Conservation (phyloP, 305 asterid genomes). For the Euphrasia arctica region DNA sequence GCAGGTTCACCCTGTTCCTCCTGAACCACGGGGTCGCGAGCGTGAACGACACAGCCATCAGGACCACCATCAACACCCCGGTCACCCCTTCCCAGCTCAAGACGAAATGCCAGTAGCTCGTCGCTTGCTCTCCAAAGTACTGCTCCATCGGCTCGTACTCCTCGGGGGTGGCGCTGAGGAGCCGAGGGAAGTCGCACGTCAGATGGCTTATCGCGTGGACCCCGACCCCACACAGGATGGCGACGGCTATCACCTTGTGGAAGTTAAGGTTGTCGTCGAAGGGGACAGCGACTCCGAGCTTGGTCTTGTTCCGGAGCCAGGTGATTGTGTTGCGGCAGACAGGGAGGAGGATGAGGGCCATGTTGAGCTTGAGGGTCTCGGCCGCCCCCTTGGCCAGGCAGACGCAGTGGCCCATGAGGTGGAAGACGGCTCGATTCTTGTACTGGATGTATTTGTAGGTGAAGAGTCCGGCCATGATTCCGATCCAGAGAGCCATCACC, state of each 20-base stretch:
- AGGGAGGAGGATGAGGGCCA: slow-evolving; percentile 78
- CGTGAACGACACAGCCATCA: slow-evolving; percentile 84
- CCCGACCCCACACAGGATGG: slow-evolving; percentile 64
- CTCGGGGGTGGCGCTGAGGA: slow-evolving; percentile 48
- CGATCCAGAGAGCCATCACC: slow-evolving; percentile 78
- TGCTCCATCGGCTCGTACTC: slow-evolving; percentile 51
- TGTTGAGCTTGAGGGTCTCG: slow-evolving; percentile 84
- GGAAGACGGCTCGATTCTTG: slow-evolving; percentile 45
- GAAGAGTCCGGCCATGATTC: slow-evolving; percentile 66
- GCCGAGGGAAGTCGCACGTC: slow-evolving; percentile 78
- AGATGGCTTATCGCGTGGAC: slow-evolving; percentile 69
- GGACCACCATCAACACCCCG: slow-evolving; percentile 71
- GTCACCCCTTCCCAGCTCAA: slow-evolving; percentile 79
- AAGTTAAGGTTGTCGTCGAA: slow-evolving; percentile 91
- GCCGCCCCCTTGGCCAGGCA: slow-evolving; percentile 94
- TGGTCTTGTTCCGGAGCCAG: slow-evolving; percentile 90
- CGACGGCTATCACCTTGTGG: slow-evolving; percentile 78
- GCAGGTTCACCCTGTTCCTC: slow-evolving; percentile 46
- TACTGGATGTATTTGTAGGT: slow-evolving; percentile 70
- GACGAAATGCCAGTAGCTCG: slow-evolving; percentile 66
- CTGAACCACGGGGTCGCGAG: slow-evolving; percentile 83
- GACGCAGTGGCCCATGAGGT: slow-evolving; percentile 80
- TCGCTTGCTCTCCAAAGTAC: slow-evolving; percentile 66
- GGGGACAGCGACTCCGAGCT: slow-evolving; percentile 71
- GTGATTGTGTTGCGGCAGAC: slow-evolving; percentile 89